A percentile compares a stretch with the other conserved stretches of the same genome.
These are phyloP conservation scores for Amyloporia xantha DNA, from an alignment of 768 basidiomycete species.

Conservation along the genomic window DNA sequence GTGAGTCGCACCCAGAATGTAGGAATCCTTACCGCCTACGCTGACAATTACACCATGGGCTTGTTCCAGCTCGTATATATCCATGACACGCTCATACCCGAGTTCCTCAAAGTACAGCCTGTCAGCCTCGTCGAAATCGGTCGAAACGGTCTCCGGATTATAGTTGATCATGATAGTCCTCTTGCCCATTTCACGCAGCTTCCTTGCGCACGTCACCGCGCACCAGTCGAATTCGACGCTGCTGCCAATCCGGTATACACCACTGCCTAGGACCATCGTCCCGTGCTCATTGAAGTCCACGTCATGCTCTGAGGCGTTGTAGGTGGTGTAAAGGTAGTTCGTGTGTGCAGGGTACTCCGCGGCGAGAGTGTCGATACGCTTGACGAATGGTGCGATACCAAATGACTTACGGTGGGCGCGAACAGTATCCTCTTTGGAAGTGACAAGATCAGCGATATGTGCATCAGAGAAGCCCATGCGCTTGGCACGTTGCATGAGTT, in stretches of 20 bases:
- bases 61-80: slow-evolving; percentile 95
- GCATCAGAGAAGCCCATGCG: slow-evolving; percentile 91
- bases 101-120: slow-evolving; percentile 98
- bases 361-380: slow-evolving; percentile 97
- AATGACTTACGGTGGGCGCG: slow-evolving; percentile 83
- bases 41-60: slow-evolving; percentile 93
- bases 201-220: slow-evolving; percentile 96
- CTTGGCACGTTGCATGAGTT: slow-evolving; percentile 84
- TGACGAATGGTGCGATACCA: slow-evolving; percentile 93
- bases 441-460: slow-evolving; percentile 82
- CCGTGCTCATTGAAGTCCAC: slow-evolving; percentile 94
- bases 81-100: slow-evolving; percentile 97
- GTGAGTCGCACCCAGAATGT: too few species aligned
- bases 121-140: slow-evolving; percentile 99
- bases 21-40: slow-evolving; percentile 76
- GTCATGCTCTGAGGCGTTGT: slow-evolving; percentile 94
- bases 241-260: slow-evolving; percentile 97
- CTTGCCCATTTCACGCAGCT: slow-evolving; percentile 86
- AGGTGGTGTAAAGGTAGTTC: slow-evolving; percentile 99
- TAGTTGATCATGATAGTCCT: slow-evolving; percentile 99
- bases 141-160: slow-evolving; percentile 98
- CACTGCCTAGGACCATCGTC: slow-evolving; percentile 98
- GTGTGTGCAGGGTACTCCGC: slow-evolving; percentile 98
- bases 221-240: slow-evolving; percentile 99
- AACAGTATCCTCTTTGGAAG: slow-evolving; percentile 66